These are phyloP conservation scores for Aspergillus ruber DNA, from an alignment of 2,329 filamentous ascomycete genomes.

Conservation along the genomic window DNA sequence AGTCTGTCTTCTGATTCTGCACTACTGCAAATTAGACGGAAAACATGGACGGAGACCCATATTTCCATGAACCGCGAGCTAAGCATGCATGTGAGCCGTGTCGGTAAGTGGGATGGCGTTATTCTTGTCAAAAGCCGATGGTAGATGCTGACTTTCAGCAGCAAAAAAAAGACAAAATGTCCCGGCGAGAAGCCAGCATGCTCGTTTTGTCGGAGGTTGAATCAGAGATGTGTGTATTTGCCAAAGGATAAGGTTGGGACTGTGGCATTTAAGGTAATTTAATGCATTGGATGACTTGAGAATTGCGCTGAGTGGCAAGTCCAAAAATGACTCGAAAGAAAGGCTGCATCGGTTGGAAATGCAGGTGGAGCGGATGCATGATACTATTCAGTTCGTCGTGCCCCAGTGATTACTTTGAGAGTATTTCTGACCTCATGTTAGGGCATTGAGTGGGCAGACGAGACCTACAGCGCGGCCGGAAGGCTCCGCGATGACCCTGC, in stretches of 20 bases:
- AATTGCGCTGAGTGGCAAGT: background rate
- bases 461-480: background rate
- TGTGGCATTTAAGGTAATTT: background rate
- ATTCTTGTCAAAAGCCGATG: background rate
- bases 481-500: background rate
- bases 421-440: background rate
- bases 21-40: no score
- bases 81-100: constrained; percentile 8
- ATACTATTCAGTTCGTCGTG: background rate
- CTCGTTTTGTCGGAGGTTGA: constrained; percentile 6
- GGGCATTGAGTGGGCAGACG: background rate
- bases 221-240: constrained; percentile 3
- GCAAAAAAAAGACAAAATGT: constrained; percentile 8
- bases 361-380: background rate
- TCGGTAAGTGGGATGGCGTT: background rate
- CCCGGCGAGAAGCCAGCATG: constrained; percentile 5
- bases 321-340: background rate
- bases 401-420: no score
- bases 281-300: background rate
- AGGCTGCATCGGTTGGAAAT: background rate
- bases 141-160: background rate
- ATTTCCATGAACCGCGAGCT: no score
- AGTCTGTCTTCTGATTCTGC: no score
- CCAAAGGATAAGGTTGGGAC: background rate
- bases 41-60: no score